Evolutionary conservation across 2,329 filamentous ascomycete species (phyloP).

Genomic region (Sporothrix euskadiensis): DNA sequence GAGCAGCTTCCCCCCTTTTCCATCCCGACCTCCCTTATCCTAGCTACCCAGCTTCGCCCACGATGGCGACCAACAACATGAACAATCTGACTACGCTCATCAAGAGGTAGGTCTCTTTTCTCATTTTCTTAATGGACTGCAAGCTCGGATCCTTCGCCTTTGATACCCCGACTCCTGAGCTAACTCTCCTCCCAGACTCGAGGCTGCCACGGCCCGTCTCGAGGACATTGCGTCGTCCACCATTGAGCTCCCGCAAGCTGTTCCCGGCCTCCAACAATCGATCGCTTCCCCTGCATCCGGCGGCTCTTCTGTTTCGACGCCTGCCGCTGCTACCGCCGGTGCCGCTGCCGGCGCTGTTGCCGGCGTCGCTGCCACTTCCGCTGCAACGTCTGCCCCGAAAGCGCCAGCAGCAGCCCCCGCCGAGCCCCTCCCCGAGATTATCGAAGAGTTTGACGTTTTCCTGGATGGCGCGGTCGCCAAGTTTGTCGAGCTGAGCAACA

Average conservation of each 20-base stretch:
- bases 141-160: not conserved
- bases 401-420: conserved; percentile 42
- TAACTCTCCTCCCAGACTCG: conserved; percentile 68
- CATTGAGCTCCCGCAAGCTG: conserved; percentile 58
- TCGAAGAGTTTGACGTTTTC: conserved; percentile 84
- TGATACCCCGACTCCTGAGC: conserved; percentile 38
- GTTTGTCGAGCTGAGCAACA: conserved; percentile 75
- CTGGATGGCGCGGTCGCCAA: conserved; percentile 71
- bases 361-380: conserved; percentile 39
- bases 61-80: conserved; percentile 81
- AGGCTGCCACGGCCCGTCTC: conserved; percentile 92
- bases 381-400: conserved; percentile 46
- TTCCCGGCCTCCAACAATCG: conserved; percentile 48
- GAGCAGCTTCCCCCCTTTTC: conserved; percentile 2
- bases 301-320: conserved; percentile 39
- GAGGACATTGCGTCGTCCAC: conserved; percentile 90
- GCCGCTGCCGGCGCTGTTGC: conserved; percentile 40
- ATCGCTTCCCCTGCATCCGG: conserved; percentile 40
- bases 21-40: not conserved
- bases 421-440: conserved; percentile 70
- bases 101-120: conserved; percentile 72
- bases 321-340: conserved; percentile 41
- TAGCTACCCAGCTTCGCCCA: conserved; percentile 34
- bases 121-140: not conserved
- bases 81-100: conserved; percentile 96